Evolutionary conservation across 345 rosid species (phyloP).

Genomic region (Gossypium turneri): DNA sequence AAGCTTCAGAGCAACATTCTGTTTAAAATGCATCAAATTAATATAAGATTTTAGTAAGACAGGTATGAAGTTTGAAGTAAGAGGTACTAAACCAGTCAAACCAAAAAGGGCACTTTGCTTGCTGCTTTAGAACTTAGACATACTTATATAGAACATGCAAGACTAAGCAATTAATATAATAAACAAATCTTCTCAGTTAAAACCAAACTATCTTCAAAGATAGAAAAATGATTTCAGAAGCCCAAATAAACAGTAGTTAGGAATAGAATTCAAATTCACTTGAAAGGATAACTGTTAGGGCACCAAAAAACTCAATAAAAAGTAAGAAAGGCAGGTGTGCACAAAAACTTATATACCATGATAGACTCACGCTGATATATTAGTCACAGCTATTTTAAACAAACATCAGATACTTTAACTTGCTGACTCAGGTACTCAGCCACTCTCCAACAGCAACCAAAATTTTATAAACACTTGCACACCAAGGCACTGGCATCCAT

Average conservation of each 20-base stretch:
- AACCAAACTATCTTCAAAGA: not conserved
- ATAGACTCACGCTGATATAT: not conserved
- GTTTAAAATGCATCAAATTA: constrained; percentile 33
- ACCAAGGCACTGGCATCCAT: not conserved
- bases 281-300: not conserved
- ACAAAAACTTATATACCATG: not conserved
- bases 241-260: not conserved
- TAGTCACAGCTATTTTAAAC: too few species aligned
- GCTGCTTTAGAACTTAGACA: not conserved
- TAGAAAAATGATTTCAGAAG: not conserved
- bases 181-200: not conserved
- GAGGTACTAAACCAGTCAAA: not conserved
- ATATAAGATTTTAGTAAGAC: constrained; percentile 17
- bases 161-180: not conserved
- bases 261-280: not conserved
- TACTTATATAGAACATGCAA: not conserved
- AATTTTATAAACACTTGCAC: not conserved
- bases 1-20: constrained; percentile 58
- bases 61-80: not conserved
- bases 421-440: not conserved
- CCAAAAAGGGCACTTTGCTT: not conserved
- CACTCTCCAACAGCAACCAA: not conserved
- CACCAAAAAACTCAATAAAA: not conserved
- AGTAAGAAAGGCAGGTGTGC: not conserved
- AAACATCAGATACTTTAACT: not conserved